Percentiles rank a stretch among this genome's conserved stretches.
phyloP scores from a whole-genome alignment of 495 filamentous ascomycete genomes.

The Xylaria curta region DNA sequence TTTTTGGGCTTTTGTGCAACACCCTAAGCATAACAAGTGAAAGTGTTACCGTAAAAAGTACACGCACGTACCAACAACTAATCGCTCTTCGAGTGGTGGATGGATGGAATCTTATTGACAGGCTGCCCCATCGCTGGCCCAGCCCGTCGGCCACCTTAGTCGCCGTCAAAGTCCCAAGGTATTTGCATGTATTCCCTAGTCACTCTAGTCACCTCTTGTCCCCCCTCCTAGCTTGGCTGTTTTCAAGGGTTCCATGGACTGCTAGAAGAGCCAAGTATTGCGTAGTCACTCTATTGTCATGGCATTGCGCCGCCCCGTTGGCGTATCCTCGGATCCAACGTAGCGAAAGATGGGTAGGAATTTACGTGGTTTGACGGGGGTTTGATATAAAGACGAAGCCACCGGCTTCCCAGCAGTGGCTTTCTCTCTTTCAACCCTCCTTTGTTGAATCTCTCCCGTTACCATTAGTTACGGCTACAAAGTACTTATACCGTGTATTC shows the following conservation, averaged over 20 bases:
- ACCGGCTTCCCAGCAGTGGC: slow-evolving; percentile 8
- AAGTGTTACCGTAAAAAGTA: slow-evolving; percentile 2
- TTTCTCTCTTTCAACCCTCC: background rate
- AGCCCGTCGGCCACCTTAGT: slow-evolving; percentile 16
- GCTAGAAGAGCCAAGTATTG: slow-evolving; percentile 14
- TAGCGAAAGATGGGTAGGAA: background rate
- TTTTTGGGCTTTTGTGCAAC: slow-evolving; percentile 22
- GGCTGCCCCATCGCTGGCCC: slow-evolving; percentile 5
- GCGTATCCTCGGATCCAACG: background rate
- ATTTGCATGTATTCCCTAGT: slow-evolving; percentile 23
- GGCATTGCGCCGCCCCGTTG: slow-evolving; percentile 20
- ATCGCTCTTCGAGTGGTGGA: slow-evolving; percentile 14
- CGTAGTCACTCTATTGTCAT: slow-evolving; percentile 20
- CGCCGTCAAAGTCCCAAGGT: slow-evolving; percentile 12
- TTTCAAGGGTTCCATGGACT: slow-evolving; percentile 3
- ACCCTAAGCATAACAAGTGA: background rate
- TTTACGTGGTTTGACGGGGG: background rate
- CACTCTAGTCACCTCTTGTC: slow-evolving; percentile 12
- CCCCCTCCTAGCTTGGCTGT: slow-evolving; percentile 14
- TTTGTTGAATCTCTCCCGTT: background rate
- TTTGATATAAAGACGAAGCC: slow-evolving; percentile 19
- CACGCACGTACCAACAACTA: background rate
- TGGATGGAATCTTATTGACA: slow-evolving; percentile 16
- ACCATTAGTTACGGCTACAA: background rate
- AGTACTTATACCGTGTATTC: background rate